Evolutionary conservation across 495 filamentous ascomycete genomes (phyloP), one percentile per base, ranked within the genome.

Genomic region (Letharia lupina): DNA sequence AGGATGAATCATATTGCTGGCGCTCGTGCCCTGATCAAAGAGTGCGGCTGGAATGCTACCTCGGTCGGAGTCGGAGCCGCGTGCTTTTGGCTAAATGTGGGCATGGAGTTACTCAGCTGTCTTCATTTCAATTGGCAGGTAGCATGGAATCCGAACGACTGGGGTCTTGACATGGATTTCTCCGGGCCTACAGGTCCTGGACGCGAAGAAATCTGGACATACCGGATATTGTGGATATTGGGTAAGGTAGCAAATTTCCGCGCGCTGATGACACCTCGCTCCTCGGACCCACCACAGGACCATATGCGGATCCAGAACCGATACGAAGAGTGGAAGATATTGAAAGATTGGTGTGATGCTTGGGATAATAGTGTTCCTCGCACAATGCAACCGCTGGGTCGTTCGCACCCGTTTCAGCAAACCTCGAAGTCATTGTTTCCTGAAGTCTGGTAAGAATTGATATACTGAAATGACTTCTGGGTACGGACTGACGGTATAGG

Each of bases 81-180:
- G 15, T 97, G 93, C 74, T 98, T 98, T 76, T 97, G 93, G 92
- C 76, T 96, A 23, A 97, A 95, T 70, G 85, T 95, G 18, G 86
- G 88, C 20, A 89, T 96, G 85, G 94, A 98, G 73, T 77, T 98
- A 16, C 81, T 97, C 33, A 90, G 84, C 68, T 96, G 92, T 75
- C 77, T 98, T 31, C 86, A 89, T 66, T 90, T 91, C 74, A 91
- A 91, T 75, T 96, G 91, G 90, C 83, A 87, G 66, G 82, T 92
- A 4, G 86, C 91, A 2, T 98, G 92, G 92, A 84, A 96, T 54
- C 93, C 93, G 4, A 91, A 96, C 73, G 84, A 89, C 9, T 98
- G 94, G 94, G 89, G 89, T 4, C 75, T 98, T 48, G 89, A 97
- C 70, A 87, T 97, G 83, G 83, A 91, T 65, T 88, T 94, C 68